phyloP scores from a whole-genome alignment of 257 asterid genomes.

The Catharanthus roseus region DNA sequence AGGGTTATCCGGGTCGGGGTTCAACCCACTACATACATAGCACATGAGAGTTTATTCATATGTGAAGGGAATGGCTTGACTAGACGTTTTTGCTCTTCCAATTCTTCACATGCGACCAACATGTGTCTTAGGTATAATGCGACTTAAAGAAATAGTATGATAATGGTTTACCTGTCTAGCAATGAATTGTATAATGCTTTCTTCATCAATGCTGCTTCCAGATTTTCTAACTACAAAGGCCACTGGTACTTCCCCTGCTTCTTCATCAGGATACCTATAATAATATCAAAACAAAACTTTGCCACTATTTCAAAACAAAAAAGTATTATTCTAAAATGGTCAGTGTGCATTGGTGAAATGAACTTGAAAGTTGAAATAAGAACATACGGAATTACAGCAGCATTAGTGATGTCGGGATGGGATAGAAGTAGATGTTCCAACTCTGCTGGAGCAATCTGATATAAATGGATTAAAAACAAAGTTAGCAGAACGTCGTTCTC shows the following conservation, averaged over 20 bases:
- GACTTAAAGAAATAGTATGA: too few relatives aligned
- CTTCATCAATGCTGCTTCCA: conserved; percentile 28
- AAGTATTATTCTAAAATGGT: background rate
- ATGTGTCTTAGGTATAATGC: too few relatives aligned
- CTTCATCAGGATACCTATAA: conserved; percentile 53
- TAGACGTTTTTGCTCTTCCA: too few relatives aligned
- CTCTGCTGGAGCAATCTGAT: conserved; percentile 59
- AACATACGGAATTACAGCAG: conserved; percentile 55
- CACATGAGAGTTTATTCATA: too few relatives aligned
- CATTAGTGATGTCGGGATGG: conserved; percentile 49
- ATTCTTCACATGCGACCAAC: too few relatives aligned
- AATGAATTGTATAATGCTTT: conserved; percentile 41
- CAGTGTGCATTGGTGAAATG: background rate
- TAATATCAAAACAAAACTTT: background rate
- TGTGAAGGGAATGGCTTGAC: too few relatives aligned
- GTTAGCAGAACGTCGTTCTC: background rate
- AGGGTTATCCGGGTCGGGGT: too few relatives aligned
- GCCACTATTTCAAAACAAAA: background rate
- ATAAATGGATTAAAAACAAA: background rate
- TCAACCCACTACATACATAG: too few relatives aligned
- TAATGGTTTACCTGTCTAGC: conserved; percentile 45
- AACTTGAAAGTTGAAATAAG: conserved; percentile 13
- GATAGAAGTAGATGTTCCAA: conserved; percentile 49
- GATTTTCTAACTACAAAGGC: conserved; percentile 47
- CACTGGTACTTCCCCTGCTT: conserved; percentile 50